Evolutionary conservation across 2,329 filamentous ascomycete genomes (phyloP), one percentile per base, ranked within the genome.

Genomic region (Esteya vermicola): DNA sequence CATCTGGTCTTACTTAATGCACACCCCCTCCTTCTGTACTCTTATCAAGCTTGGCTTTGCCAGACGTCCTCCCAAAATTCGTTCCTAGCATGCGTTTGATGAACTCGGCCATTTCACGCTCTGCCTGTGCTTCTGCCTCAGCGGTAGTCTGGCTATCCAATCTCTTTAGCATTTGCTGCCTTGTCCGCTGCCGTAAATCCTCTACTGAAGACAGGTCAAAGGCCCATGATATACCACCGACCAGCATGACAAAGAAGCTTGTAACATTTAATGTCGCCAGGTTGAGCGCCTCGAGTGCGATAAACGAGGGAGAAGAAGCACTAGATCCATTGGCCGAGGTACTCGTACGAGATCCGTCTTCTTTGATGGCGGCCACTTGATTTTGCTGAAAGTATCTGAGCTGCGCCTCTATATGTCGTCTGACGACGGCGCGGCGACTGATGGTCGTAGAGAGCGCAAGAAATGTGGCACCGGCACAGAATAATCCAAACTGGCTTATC

Each of bases 221-320:
- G 1, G 75, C 78, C 69, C 81, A 93, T 45, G 84, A 65, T 10
- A 78, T 57, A 0, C 81, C 85, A 4, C 89, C 91, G 0, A 74
- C 68, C 9, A 71, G 60, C 69, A 93, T 75, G 56, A 94, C 75
- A 1, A 70, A 78, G 37, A 91, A 72, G 50, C 78, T 82, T 25
- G 78, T 53, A 12, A 91, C 84, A 51, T 94, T 94, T 50, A 95
- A 69, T 0, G 88, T 94, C 0, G 89, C 91, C 27, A 95, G 65
- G 36, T 79, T 82, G 19, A 98, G 65, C 0, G 89, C 89, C 58
- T 93, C 82, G 26, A 81, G 61, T 1, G 89, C 89, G 47, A 95
- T 79, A 30, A 81, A 56, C 2, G 75, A 69, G 52, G 79, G 80
- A 22, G 75, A 67, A 33, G 64, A 38, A 57, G 54, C 57, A 57